Evolutionary conservation across 805 yeast genomes (phyloP), one percentile per base, ranked within the genome.

Genomic region (Middelhovenomyces tepae): DNA sequence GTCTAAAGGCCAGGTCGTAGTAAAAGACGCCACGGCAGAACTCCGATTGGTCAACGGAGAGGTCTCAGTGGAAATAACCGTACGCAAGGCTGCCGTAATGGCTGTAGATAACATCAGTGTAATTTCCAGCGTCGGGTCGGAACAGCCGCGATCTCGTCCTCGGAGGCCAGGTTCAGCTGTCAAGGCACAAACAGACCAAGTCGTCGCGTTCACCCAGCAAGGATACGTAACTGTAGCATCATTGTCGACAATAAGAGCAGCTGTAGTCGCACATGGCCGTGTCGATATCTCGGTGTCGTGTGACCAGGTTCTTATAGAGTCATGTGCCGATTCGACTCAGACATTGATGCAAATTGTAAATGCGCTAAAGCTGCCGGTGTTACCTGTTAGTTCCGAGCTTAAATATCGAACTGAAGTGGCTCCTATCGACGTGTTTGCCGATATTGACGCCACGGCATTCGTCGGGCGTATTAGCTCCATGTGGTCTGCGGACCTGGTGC

Each of bases 251-350:
- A 62, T 43, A 41, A 60, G 2, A 35, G 17, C 19, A 16, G 5
- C 11, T 9, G 17, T 26, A 65, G 37, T 41, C 59, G 11, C 69
- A 66, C 10, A 35, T 53, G 13, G 54, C 9, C 38, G 30, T n/a
- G 31, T 35, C n/a, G 11, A 28, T 4, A 22, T 42, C 5, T 31
- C 50, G 5, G 17, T 37, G 34, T 17, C 34, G 7, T 35, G 39
- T 13, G 50, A 44, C 19, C 29, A 34, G 3, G 16, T 45, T 7
- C 31, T 39, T 8, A 20, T 48, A 27, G 42, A 43, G 13, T 34
- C 47, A 35, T 86, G 95, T 59, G 89, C 95, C 1, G 97, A 87
- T 51, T 84, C 95, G 0, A 67, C 76, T 0, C 79, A 83, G 46
- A 72, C 89, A 8, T 54, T 87, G 26, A 40, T 74, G 2, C 93